These are phyloP conservation scores for Sodiomyces alkalinus DNA, from an alignment of 2,329 filamentous ascomycete species.

Conservation along the genomic window DNA sequence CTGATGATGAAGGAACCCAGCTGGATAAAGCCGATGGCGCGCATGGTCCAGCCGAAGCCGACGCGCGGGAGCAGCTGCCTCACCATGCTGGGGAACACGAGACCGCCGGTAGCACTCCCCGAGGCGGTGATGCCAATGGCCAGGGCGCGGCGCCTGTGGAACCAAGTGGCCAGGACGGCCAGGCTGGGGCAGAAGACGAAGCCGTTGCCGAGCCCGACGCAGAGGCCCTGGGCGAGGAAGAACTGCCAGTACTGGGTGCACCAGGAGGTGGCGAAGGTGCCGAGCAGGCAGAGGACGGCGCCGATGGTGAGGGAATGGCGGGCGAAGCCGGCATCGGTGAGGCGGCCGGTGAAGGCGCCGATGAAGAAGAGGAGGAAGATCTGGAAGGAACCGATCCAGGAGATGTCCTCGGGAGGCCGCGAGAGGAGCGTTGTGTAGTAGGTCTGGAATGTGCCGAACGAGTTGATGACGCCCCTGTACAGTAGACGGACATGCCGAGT, in stretches of 20 bases:
- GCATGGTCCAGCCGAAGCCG: constrained; percentile 43
- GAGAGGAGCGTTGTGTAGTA: constrained; percentile 29
- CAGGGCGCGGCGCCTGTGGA: constrained; percentile 37
- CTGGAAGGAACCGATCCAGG: constrained; percentile 39
- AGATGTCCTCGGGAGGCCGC: constrained; percentile 27
- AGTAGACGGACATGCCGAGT: neutral
- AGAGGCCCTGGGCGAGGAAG: constrained; percentile 37
- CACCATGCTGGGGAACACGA: constrained; percentile 40
- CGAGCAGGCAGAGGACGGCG: constrained; percentile 24
- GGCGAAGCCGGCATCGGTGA: constrained; percentile 39
- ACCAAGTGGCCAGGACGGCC: constrained; percentile 53
- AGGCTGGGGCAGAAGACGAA: constrained; percentile 50
- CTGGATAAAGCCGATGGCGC: constrained; percentile 45
- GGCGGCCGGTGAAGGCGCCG: constrained; percentile 34
- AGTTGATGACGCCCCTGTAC: constrained; percentile 33
- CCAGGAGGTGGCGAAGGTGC: constrained; percentile 29
- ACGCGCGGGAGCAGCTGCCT: constrained; percentile 36
- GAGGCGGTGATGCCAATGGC: constrained; percentile 46
- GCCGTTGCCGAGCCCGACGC: constrained; percentile 41
- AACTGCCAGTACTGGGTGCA: constrained; percentile 38
- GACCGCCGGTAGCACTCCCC: constrained; percentile 42
- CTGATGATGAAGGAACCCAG: constrained; percentile 24
- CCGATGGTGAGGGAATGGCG: constrained; percentile 25
- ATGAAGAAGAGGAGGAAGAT: constrained; percentile 40
- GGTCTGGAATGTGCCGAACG: constrained; percentile 39